Conservation (phyloP, 495 filamentous ascomycete genomes). For the Aspergillus ellipticus region DNA sequence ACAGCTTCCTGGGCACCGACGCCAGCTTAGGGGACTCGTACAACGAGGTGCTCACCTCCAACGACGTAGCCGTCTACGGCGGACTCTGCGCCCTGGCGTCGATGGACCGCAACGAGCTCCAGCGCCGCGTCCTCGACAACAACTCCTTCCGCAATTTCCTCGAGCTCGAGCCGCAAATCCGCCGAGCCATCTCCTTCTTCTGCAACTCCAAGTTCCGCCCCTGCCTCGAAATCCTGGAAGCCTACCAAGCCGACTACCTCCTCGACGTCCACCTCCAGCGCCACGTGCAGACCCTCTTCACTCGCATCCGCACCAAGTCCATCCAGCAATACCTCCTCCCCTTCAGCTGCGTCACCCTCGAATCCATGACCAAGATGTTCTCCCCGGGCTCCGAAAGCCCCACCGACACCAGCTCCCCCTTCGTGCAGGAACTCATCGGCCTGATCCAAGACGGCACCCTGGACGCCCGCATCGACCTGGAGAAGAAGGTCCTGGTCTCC, state of each 20-base stretch:
- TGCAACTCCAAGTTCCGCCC: constrained; percentile 80
- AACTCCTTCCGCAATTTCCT: constrained; percentile 77
- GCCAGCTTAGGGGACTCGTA: constrained; percentile 52
- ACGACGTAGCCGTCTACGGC: constrained; percentile 91
- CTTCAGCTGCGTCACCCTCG: constrained; percentile 69
- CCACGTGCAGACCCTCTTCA: constrained; percentile 67
- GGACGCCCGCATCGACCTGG: constrained; percentile 79
- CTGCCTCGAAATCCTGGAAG: constrained; percentile 77
- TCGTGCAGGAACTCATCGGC: constrained; percentile 69
- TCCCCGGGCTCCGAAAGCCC: constrained; percentile 34
- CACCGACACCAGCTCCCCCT: constrained; percentile 47
- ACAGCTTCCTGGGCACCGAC: constrained; percentile 60
- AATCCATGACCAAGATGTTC: constrained; percentile 66
- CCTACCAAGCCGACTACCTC: constrained; percentile 77
- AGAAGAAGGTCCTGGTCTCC: constrained; percentile 72
- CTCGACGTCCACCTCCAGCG: constrained; percentile 84
- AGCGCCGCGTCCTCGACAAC: constrained; percentile 73
- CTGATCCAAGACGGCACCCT: constrained; percentile 72
- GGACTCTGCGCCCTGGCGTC: constrained; percentile 86
- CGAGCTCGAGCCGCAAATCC: constrained; percentile 90
- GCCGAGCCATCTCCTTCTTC: constrained; percentile 84
- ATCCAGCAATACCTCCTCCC: constrained; percentile 88
- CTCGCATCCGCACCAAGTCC: constrained; percentile 75
- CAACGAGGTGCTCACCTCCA: constrained; percentile 71
- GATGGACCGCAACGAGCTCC: constrained; percentile 75